Evolutionary conservation across 2,329 filamentous ascomycete species (phyloP).

Genomic region (Neofusicoccum sp.): DNA sequence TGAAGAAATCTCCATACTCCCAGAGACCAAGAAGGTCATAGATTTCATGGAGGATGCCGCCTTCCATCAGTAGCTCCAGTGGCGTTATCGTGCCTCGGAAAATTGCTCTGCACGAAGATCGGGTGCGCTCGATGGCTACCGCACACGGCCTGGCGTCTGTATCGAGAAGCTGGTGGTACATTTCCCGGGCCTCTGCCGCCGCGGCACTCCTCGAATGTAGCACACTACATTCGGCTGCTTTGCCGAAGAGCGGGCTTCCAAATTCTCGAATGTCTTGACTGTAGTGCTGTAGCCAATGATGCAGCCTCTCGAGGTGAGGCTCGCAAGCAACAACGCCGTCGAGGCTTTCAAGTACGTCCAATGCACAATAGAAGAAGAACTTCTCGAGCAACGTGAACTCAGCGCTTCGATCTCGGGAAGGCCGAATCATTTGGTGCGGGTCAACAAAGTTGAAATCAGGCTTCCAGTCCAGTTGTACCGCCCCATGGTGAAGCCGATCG

Average conservation of each 20-base stretch:
- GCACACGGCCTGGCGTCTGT: too few relatives aligned
- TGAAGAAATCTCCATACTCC: constrained; percentile 15
- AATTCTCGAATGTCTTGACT: not conserved
- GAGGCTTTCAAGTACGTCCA: not conserved
- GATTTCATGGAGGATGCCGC: constrained; percentile 13
- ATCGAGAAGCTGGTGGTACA: too few relatives aligned
- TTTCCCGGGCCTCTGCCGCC: too few relatives aligned
- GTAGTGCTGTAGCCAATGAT: not conserved
- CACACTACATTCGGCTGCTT: not conserved
- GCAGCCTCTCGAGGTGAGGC: not conserved
- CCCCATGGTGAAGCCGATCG: constrained; percentile 7
- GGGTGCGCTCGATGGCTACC: not conserved
- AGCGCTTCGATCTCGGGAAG: not conserved
- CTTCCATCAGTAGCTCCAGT: not conserved
- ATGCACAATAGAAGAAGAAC: not conserved
- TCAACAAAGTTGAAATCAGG: constrained; percentile 21
- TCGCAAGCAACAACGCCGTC: not conserved
- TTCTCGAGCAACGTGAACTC: not conserved
- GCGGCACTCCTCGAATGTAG: not conserved
- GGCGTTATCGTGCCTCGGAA: too few relatives aligned
- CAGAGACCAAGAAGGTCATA: constrained; percentile 20
- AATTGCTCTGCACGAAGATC: not conserved
- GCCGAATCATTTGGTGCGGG: constrained; percentile 15
- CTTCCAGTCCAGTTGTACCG: constrained; percentile 23
- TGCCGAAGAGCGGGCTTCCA: not conserved